Conservation (phyloP, 176 grass and related monocot species). For the Typha latifolia region DNA sequence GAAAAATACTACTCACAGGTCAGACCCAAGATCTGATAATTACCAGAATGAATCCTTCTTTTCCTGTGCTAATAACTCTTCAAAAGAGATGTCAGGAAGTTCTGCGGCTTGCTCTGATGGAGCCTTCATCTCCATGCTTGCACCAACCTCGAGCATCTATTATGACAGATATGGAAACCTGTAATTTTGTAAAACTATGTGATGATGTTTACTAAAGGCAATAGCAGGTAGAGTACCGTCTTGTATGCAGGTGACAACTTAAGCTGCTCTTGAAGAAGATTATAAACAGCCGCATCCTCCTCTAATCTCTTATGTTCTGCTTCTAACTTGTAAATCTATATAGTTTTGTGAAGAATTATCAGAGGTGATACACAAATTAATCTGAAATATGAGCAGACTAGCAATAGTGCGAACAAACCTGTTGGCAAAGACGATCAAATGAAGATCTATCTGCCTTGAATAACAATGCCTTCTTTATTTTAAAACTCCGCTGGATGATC, state of each 20-base stretch:
- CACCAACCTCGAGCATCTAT: conserved; percentile 51
- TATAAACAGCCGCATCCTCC: conserved; percentile 66
- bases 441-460: conserved; percentile 57
- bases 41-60: conserved; percentile 86
- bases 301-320: conserved; percentile 59
- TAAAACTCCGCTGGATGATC: conserved; percentile 58
- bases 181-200: conserved; percentile 5
- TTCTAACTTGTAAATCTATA: conserved; percentile 71
- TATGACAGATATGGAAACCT: conserved; percentile 14
- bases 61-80: conserved; percentile 85
- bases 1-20: background rate
- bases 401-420: conserved; percentile 34
- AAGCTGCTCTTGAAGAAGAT: conserved; percentile 60
- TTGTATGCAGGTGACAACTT: conserved; percentile 59
- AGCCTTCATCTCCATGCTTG: conserved; percentile 24
- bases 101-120: conserved; percentile 20
- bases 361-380: background rate
- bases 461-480: conserved; percentile 89
- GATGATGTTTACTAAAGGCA: conserved; percentile 1
- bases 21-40: background rate
- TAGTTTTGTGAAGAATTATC: background rate
- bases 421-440: conserved; percentile 65
- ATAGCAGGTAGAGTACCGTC: conserved; percentile 28
- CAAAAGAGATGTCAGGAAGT: conserved; percentile 64
- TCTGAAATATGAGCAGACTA: background rate